Percentiles rank a stretch among this genome's conserved stretches.
These are phyloP conservation scores for Phialophora expanda DNA, from an alignment of 2,329 filamentous ascomycete species.

Conservation along the genomic window DNA sequence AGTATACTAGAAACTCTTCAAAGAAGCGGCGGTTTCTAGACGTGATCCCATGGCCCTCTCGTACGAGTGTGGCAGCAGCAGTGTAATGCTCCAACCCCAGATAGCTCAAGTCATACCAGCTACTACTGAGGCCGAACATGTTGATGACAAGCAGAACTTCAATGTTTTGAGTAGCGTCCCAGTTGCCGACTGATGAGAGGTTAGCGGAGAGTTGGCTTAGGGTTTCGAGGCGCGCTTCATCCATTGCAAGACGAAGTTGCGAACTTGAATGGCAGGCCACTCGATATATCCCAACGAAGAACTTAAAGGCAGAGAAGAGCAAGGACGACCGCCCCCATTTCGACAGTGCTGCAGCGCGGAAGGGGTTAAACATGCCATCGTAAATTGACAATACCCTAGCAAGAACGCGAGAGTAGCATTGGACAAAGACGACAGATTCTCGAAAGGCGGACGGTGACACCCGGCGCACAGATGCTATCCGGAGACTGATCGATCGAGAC, in stretches of 20 bases:
- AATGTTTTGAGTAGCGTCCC: background rate
- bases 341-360: constrained; percentile 13
- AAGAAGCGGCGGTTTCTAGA: constrained; percentile 7
- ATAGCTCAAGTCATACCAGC: constrained; percentile 17
- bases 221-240: constrained; percentile 9
- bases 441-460: background rate
- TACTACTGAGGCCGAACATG: constrained; percentile 24
- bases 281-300: constrained; percentile 9
- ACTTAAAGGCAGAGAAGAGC: constrained; percentile 16
- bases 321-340: constrained; percentile 12
- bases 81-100: constrained; percentile 17
- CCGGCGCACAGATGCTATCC: background rate
- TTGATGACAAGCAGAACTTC: constrained; percentile 17
- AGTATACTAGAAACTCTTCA: constrained; percentile 18
- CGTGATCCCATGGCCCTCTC: background rate
- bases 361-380: constrained; percentile 11
- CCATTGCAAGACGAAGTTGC: background rate
- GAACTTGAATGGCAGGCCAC: background rate
- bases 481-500: background rate
- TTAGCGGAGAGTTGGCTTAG: constrained; percentile 6
- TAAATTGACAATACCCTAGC: constrained; percentile 17
- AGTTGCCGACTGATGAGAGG: background rate
- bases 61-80: constrained; percentile 12
- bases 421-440: constrained; percentile 4
- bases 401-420: constrained; percentile 5